These are phyloP conservation scores for Carex sylvatica DNA, from an alignment of 202 grass and related monocot species.

Conservation along the genomic window DNA sequence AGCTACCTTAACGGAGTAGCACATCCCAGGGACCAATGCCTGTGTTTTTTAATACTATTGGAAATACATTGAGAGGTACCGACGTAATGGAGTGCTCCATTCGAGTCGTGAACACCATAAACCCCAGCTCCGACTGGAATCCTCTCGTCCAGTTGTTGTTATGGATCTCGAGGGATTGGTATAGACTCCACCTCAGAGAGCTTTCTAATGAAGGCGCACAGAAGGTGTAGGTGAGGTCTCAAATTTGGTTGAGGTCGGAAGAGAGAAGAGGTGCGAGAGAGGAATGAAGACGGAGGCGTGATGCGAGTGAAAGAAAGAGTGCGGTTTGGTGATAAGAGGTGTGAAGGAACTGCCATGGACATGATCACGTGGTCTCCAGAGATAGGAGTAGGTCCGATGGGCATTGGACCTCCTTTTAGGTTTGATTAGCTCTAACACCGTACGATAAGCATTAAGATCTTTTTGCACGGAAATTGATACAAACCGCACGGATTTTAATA, in stretches of 20 bases:
- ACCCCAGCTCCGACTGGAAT: slow-evolving; percentile 57
- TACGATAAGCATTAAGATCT: too few species aligned
- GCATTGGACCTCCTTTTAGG: too few species aligned
- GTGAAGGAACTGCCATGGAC: not conserved
- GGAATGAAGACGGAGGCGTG: not conserved
- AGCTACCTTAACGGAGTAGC: slow-evolving; percentile 62
- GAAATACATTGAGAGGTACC: slow-evolving; percentile 64
- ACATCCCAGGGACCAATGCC: slow-evolving; percentile 54
- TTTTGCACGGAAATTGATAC: too few species aligned
- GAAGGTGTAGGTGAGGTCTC: not conserved
- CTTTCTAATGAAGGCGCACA: slow-evolving; percentile 44
- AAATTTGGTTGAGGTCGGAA: not conserved
- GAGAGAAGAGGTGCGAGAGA: not conserved
- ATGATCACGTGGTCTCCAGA: too few species aligned
- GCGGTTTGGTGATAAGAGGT: not conserved
- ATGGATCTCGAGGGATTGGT: slow-evolving; percentile 33
- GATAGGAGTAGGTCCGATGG: too few species aligned
- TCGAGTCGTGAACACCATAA: slow-evolving; percentile 62
- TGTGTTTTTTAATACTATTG: slow-evolving; percentile 54
- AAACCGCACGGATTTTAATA: too few species aligned
- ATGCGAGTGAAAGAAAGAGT: not conserved
- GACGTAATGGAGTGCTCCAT: slow-evolving; percentile 62
- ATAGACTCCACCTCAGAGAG: slow-evolving; percentile 58
- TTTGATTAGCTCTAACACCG: too few species aligned
- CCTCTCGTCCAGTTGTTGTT: slow-evolving; percentile 30